Percentiles rank a stretch among this genome's conserved stretches.
phyloP scores from a whole-genome alignment of 352 stramenopile species.

The Globisporangium cylindrosporum region DNA sequence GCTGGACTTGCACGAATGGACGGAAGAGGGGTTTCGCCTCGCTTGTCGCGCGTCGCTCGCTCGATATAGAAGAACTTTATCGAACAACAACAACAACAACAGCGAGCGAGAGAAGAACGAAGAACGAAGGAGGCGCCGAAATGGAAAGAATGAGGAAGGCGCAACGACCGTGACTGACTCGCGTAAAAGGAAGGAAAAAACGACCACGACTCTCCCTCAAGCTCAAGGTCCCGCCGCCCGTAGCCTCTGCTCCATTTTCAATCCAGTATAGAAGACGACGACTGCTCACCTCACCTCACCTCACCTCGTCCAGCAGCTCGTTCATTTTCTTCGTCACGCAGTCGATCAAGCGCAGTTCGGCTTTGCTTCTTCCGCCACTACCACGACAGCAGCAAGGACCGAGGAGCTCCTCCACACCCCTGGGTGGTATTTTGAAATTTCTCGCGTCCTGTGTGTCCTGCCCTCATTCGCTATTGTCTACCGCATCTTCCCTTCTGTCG shows the following conservation, averaged over 20 bases:
- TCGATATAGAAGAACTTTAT: neutral
- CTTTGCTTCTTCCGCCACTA: neutral
- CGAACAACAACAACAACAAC: neutral
- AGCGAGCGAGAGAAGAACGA: neutral
- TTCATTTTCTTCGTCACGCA: neutral
- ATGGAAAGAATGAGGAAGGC: too few relatives aligned
- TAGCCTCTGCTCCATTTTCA: neutral
- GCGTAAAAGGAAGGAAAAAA: neutral
- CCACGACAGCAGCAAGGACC: neutral
- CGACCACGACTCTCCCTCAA: neutral
- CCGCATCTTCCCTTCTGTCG: too few relatives aligned
- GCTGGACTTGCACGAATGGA: neutral
- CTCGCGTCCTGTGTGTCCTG: neutral
- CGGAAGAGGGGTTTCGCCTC: neutral
- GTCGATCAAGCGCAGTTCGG: neutral
- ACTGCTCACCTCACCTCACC: neutral
- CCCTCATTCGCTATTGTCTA: too few relatives aligned
- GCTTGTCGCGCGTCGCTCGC: neutral
- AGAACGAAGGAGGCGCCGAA: too few relatives aligned
- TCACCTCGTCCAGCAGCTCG: neutral
- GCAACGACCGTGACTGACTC: neutral
- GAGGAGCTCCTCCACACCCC: neutral
- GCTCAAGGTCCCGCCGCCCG: too few relatives aligned
- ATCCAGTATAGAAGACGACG: neutral
- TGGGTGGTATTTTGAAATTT: neutral